These are phyloP conservation scores for Domatiomyces globalis DNA, from an alignment of 2,329 filamentous ascomycete species.

Conservation along the genomic window DNA sequence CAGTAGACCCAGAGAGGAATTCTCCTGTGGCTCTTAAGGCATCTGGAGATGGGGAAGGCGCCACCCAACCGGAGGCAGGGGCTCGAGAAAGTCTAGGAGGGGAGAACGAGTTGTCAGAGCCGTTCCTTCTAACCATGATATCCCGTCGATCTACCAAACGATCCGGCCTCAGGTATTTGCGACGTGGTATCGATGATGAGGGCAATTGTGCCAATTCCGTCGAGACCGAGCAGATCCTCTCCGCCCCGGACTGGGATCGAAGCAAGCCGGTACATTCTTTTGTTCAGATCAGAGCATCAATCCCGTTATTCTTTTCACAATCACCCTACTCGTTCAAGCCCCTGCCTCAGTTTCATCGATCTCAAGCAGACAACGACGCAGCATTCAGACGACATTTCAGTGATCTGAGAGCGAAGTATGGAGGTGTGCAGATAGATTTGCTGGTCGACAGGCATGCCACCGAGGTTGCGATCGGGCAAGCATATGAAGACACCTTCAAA, in stretches of 20 bases:
- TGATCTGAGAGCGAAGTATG: slow-evolving; percentile 55
- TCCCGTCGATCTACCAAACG: slow-evolving; percentile 79
- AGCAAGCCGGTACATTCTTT: slow-evolving; percentile 61
- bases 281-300: slow-evolving; percentile 75
- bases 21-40: background rate
- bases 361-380: slow-evolving; percentile 58
- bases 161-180: slow-evolving; percentile 76
- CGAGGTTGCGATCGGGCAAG: slow-evolving; percentile 63
- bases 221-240: slow-evolving; percentile 90
- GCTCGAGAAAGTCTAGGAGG: slow-evolving; percentile 16
- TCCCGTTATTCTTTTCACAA: slow-evolving; percentile 90
- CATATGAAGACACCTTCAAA: slow-evolving; percentile 57
- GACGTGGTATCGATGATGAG: slow-evolving; percentile 78
- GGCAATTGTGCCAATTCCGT: slow-evolving; percentile 81
- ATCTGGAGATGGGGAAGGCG: slow-evolving; percentile 30
- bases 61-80: slow-evolving; percentile 5
- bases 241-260: slow-evolving; percentile 50
- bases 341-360: slow-evolving; percentile 67
- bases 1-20: background rate
- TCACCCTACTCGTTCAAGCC: slow-evolving; percentile 89
- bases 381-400: slow-evolving; percentile 73
- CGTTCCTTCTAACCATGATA: slow-evolving; percentile 71
- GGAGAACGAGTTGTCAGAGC: slow-evolving; percentile 24
- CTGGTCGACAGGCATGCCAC: slow-evolving; percentile 79
- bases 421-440: slow-evolving; percentile 61